Conservation (phyloP, 495 filamentous ascomycete species). For the Talaromyces proteolyticus region DNA sequence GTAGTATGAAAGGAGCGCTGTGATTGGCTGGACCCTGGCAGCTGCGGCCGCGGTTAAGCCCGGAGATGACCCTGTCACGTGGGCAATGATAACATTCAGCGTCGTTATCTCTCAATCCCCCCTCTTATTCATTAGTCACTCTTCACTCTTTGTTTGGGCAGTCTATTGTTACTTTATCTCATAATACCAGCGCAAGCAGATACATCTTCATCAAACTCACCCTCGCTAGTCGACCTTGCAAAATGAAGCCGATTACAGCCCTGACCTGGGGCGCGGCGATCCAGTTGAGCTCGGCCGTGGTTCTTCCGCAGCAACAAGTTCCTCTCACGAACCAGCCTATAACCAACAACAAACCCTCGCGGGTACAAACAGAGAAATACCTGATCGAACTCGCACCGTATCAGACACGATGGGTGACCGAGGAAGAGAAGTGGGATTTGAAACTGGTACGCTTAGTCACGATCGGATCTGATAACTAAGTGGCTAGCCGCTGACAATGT, state of each 20-base stretch:
- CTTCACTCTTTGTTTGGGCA: no score
- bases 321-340: constrained; percentile 20
- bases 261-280: constrained; percentile 28
- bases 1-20: no score
- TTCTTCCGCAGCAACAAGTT: constrained; percentile 32
- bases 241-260: constrained; percentile 25
- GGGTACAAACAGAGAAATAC: constrained; percentile 43
- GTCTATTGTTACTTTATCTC: no score
- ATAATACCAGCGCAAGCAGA: no score
- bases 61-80: no score
- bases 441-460: constrained; percentile 56
- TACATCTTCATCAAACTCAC: no score
- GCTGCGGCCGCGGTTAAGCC: no score
- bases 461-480: not conserved
- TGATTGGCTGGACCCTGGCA: no score
- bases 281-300: constrained; percentile 20
- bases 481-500: constrained; percentile 8
- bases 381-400: constrained; percentile 87
- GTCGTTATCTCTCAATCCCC: no score
- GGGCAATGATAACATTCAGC: no score
- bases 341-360: constrained; percentile 4
- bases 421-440: constrained; percentile 91
- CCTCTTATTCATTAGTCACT: no score
- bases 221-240: no score
- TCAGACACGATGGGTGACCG: constrained; percentile 77